Percentiles rank a stretch among this genome's conserved stretches.
Evolutionary conservation across 805 yeast species (phyloP).

Genomic region (Hanseniaspora lachancei): DNA sequence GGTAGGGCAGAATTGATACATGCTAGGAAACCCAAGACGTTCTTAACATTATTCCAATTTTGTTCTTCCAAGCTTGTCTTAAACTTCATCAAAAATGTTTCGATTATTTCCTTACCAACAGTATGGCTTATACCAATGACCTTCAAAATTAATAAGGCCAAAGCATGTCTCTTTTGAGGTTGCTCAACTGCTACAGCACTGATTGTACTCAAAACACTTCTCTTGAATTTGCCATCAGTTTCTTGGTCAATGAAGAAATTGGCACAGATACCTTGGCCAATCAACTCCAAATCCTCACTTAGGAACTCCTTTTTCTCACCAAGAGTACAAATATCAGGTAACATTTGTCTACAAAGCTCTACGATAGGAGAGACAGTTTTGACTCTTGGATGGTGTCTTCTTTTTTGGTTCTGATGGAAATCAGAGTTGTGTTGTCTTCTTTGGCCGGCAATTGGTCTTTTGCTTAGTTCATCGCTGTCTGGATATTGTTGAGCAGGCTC

Average conservation of each 20-base stretch:
- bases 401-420: slow-evolving; percentile 2
- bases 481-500: neutral
- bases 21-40: slow-evolving; percentile 56
- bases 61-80: slow-evolving; percentile 26
- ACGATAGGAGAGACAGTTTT: slow-evolving; percentile 18
- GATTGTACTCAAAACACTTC: slow-evolving; percentile 47
- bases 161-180: slow-evolving; percentile 74
- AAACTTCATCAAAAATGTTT: slow-evolving; percentile 51
- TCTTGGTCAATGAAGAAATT: slow-evolving; percentile 44
- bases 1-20: slow-evolving; percentile 49
- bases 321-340: slow-evolving; percentile 41
- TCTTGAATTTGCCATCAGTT: slow-evolving; percentile 32
- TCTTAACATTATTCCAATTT: slow-evolving; percentile 57
- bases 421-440: slow-evolving; percentile 4
- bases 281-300: slow-evolving; percentile 50
- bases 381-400: slow-evolving; percentile 10
- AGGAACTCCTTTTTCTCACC: slow-evolving; percentile 46
- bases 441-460: slow-evolving; percentile 7
- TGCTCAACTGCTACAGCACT: slow-evolving; percentile 68
- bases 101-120: slow-evolving; percentile 58
- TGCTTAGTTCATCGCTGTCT: neutral
- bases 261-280: slow-evolving; percentile 51
- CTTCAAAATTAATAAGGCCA: slow-evolving; percentile 53
- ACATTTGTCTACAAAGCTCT: slow-evolving; percentile 35
- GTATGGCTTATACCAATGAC: slow-evolving; percentile 51